Base-by-base conservation (phyloP, 2,329 filamentous ascomycete genomes). In the Stagonosporopsis chrysanthemi region DNA sequence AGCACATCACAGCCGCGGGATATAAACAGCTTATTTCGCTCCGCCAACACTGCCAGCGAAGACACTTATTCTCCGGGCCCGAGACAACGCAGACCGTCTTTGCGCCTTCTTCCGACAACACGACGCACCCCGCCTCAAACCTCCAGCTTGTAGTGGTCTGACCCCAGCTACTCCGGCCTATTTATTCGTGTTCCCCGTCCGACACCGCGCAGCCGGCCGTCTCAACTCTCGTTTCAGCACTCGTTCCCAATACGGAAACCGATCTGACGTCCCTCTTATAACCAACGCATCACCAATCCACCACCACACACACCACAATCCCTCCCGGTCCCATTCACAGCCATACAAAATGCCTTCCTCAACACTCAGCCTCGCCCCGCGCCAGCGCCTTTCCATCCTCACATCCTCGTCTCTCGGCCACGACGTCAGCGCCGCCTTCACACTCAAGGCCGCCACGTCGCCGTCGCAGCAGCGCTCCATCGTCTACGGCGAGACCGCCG, bases 311-410 rank as follows among this genome's bases (percentile, higher is more conserved):
- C 22, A 41, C 22, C 38, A 41, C 17, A 23, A 31, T 6, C 36
- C 14, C 36, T 4, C 36, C 8, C 17, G 8, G 11, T 22, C 36
- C 6, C 36, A 17, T 8, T 7, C 14, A 39, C 36, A 17, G 6
- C 17, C 14, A 39, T 8, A 5, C 28, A 33, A 9, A 42, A 76
- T 73, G 73, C 70, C 73, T 61, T 53, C 69, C 38, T 48, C 69
- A 49, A 60, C 63, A 24, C 63, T 65, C 62, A 72, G 70, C 66
- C 63, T 65, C 63, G 72, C 71, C 66, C 75, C 75, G 44, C 76
- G 76, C 64, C 72, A 76, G 61, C 75, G 75, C 68, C 76, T 78
- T 60, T 76, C 75, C 47, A 73, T 78, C 72, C 67, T 76, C 62
- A 77, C 74, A 52, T 75, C 77, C 69, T 70, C 73, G 22, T 74